Evolutionary conservation across 2,329 filamentous ascomycete genomes (phyloP).

Genomic region (Trichoderma semiorbis): DNA sequence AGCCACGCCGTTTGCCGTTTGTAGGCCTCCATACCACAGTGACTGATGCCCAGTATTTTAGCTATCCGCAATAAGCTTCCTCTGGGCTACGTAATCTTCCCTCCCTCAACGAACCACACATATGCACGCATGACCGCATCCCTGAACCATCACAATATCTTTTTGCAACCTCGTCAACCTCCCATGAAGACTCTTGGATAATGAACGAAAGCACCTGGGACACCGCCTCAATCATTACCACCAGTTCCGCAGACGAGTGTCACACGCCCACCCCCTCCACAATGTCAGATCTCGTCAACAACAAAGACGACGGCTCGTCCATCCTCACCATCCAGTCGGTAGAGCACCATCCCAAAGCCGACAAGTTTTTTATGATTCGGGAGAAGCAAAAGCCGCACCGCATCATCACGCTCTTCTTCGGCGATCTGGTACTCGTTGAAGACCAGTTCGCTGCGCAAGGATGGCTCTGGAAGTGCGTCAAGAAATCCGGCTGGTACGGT

Average conservation of each 20-base stretch:
- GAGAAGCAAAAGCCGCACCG: neutral
- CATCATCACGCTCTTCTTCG: neutral
- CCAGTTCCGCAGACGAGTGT: neutral
- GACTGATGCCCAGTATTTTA: neutral
- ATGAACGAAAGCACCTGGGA: neutral
- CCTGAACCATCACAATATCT: neutral
- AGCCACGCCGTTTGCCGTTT: neutral
- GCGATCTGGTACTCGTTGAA: neutral
- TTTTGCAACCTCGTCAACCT: neutral
- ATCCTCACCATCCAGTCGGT: neutral
- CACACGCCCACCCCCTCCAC: neutral
- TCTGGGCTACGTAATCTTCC: neutral
- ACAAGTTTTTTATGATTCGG: neutral
- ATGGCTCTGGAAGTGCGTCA: conserved; percentile 9
- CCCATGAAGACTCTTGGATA: neutral
- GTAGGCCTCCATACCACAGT: neutral
- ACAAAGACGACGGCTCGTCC: neutral
- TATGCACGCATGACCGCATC: neutral
- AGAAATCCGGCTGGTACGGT: conserved; percentile 6
- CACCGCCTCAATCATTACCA: neutral
- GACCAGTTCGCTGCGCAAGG: neutral
- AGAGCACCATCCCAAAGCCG: neutral
- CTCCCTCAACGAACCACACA: neutral
- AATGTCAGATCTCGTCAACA: neutral
- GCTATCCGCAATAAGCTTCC: neutral